Base-by-base conservation (phyloP, 495 filamentous ascomycete species). In the Physcia stellaris region DNA sequence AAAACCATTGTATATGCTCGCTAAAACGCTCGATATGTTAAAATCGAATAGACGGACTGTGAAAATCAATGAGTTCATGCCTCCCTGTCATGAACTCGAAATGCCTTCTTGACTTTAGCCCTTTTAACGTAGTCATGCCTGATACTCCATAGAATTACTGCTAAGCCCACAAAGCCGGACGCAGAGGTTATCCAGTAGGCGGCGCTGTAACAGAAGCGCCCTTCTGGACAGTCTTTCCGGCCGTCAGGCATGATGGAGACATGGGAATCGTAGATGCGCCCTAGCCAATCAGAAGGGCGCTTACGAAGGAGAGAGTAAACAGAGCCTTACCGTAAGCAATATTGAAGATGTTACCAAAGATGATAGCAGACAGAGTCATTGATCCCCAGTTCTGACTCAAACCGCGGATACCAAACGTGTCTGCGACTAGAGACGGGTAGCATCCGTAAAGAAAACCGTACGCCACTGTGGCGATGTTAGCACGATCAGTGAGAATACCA, bases 391-490 rank as follows among this genome's bases (percentile, higher is more conserved):
- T 93, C 56, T 83, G 79, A 47, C 72, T 79, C 15, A 98, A 65
- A n/a, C 90, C 87, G 42, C 74, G 66, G 26, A 94, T 76, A 20
- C 92, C 90, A 55, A 98, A 98, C 2, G 80, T 77, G 51, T 96
- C 87, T 10, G 87, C 82, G 3, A 86, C 80, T 34, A 98, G 74
- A 1, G 92, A 83, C 6, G 90, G 92, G 61, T 82, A 94, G 37
- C 93, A 86, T 48, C 92, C 90, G 52, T 95, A 96, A 2, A 96
- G 68, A 49, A 94, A 84, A 1, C 90, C 90, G 60, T 98, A 98
- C 4, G 77, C 90, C 5, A 96, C 45, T 27, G 27, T 16, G 24
- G 19, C 16, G 6, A 7, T 5, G 17, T 36, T 4, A 35, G 40
- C 12, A 15, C 6, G 4, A 24, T 4, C 19, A 22, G 6, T 29